Evolutionary conservation across 1,284 basidiomycete genomes (phyloP).

Genomic region (Thecaphora frezii): DNA sequence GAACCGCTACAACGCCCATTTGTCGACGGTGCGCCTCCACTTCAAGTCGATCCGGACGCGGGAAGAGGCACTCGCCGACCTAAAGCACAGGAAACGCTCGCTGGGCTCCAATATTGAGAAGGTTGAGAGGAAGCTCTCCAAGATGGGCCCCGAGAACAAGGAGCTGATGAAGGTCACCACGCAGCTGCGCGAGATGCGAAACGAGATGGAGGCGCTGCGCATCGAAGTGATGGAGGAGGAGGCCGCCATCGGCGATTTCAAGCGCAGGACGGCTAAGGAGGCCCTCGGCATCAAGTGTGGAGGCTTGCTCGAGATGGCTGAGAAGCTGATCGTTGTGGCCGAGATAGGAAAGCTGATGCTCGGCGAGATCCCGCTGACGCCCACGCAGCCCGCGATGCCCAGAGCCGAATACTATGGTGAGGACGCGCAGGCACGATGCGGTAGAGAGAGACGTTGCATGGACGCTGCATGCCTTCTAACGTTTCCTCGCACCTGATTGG

Average conservation of each 20-base stretch:
- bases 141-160: constrained; percentile 88
- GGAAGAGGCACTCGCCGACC: constrained; percentile 79
- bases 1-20: constrained; percentile 72
- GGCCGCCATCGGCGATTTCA: constrained; percentile 79
- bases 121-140: constrained; percentile 85
- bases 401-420: constrained; percentile 69
- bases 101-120: constrained; percentile 75
- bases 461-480: too few relatives aligned
- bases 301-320: constrained; percentile 78
- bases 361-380: constrained; percentile 78
- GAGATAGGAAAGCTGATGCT: constrained; percentile 79
- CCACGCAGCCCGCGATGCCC: constrained; percentile 77
- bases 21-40: constrained; percentile 70
- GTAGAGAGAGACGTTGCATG: not conserved
- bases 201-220: constrained; percentile 76
- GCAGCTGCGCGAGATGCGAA: constrained; percentile 71
- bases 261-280: constrained; percentile 70
- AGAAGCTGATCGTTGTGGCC: constrained; percentile 82
- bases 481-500: too few relatives aligned
- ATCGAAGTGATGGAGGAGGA: constrained; percentile 82
- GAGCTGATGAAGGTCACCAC: constrained; percentile 76
- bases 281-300: constrained; percentile 86
- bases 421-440: too few relatives aligned
- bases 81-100: constrained; percentile 71
- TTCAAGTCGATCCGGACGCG: constrained; percentile 71